Evolutionary conservation across 148 eudicot species (phyloP), one percentile per base, ranked within the genome.

Genomic region (Arbutus unedo): DNA sequence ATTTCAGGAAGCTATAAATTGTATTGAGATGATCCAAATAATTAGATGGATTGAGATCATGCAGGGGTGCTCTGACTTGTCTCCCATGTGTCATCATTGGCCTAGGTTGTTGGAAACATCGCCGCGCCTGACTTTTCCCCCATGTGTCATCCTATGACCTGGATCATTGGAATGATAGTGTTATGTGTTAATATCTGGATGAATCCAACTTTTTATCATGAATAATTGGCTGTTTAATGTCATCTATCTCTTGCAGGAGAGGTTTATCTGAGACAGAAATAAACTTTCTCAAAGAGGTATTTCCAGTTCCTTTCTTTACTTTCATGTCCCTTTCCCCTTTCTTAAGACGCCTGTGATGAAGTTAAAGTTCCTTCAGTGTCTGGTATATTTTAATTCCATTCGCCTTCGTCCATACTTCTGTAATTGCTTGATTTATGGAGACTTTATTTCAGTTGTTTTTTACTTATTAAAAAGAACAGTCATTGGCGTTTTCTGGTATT

Each of bases 261-360:
- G 98, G 98, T 76, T 90, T 95, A 82, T 95, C 98, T 14, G 96
- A 91, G 83, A 88, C 93, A 79, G 98, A 95, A 90, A 84, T 95
- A 83, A 81, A 84, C 78, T 91, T 90, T 85, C 92, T 95, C 59
- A 90, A 84, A 78, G 91, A 95, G 98, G 98, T 95, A 86, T 83
- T 80, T 55, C 45, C 19, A 72, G 47, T 55, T 83, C 59, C 70
- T 66, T 56, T 44, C 47, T 51, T 25, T 55, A 59, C 19, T 10
- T 62, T 19, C 53, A 19, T 57, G 10, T 55, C 50, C 81, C 70
- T 78, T 78, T 78, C 38, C 49, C 49, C 78, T 57, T 78, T 19
- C 68, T 56, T 59, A 18, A 19, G 76, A 44, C 21, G 10, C 72
- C 31, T 31, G 18, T 51, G 25, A 49, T 80, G 16, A 16, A 47